These are phyloP conservation scores for Geotrichum siamense DNA, from an alignment of 1,139 yeast genomes.

Conservation along the genomic window DNA sequence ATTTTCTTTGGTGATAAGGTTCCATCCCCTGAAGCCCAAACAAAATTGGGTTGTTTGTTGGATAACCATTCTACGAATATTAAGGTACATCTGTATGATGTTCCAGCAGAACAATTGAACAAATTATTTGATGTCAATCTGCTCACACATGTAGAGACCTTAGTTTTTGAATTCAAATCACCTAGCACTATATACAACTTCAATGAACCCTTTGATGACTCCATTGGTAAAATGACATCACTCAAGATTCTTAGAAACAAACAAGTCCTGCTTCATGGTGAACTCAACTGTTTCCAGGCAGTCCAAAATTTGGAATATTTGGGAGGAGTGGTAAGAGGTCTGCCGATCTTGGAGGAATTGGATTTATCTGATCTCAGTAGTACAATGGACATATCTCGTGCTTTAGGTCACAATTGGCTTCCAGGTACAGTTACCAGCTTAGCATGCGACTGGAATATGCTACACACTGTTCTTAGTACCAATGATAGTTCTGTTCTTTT, in stretches of 20 bases:
- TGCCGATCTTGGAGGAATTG: slow-evolving; percentile 8
- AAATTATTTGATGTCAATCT: slow-evolving; percentile 6
- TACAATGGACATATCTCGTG: not conserved
- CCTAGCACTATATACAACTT: slow-evolving; percentile 2
- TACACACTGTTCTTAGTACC: slow-evolving; percentile 4
- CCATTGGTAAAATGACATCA: slow-evolving; percentile 12
- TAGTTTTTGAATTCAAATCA: slow-evolving; percentile 5
- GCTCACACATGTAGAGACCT: slow-evolving; percentile 6
- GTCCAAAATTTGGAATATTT: slow-evolving; percentile 4
- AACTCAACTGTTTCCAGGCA: slow-evolving; percentile 8
- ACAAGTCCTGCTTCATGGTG: not conserved
- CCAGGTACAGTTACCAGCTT: slow-evolving; percentile 3
- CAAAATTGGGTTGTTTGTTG: not conserved
- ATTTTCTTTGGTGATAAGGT: not conserved
- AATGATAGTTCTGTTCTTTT: slow-evolving; percentile 2
- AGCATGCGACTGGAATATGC: slow-evolving; percentile 13
- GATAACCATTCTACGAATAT: slow-evolving; percentile 2
- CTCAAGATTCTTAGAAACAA: slow-evolving; percentile 3
- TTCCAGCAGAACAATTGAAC: slow-evolving; percentile 9
- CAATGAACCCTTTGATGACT: not conserved
- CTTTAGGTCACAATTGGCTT: slow-evolving; percentile 7
- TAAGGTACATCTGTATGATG: slow-evolving; percentile 6
- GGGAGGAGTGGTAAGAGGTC: not conserved
- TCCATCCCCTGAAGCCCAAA: slow-evolving; percentile 5
- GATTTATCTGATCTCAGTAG: slow-evolving; percentile 8